A percentile compares a stretch with the other conserved stretches of the same genome.
These are phyloP conservation scores for Gracilaria caudata DNA, from an alignment of 23 red algal species.

Conservation along the genomic window DNA sequence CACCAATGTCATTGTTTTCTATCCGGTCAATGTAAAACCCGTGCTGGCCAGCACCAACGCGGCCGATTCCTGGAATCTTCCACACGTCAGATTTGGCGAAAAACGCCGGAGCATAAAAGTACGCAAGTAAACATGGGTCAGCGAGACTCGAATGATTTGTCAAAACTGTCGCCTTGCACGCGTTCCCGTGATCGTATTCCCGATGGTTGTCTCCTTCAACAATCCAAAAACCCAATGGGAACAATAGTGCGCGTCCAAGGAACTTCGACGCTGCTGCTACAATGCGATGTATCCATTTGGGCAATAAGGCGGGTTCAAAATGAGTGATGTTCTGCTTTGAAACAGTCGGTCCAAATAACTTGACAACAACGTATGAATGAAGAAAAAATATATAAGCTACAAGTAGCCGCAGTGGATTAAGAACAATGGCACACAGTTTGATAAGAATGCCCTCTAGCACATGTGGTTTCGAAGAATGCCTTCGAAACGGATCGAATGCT, in stretches of 20 bases:
- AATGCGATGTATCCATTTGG: slow-evolving; percentile 54
- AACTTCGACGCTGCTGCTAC: slow-evolving; percentile 36
- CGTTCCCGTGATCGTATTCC: slow-evolving; percentile 64
- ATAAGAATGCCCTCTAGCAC: background rate
- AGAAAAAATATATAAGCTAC: slow-evolving; percentile 31
- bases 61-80: slow-evolving; percentile 74
- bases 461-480: slow-evolving; percentile 7
- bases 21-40: slow-evolving; percentile 78
- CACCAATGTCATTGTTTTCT: slow-evolving; percentile 18
- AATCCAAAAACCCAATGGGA: slow-evolving; percentile 83
- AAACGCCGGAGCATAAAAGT: slow-evolving; percentile 80
- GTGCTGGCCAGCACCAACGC: slow-evolving; percentile 70
- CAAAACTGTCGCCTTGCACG: slow-evolving; percentile 57
- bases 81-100: slow-evolving; percentile 82
- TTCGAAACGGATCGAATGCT: slow-evolving; percentile 65
- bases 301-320: slow-evolving; percentile 40
- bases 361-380: slow-evolving; percentile 53
- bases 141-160: slow-evolving; percentile 80
- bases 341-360: slow-evolving; percentile 65
- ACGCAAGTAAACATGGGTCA: slow-evolving; percentile 75
- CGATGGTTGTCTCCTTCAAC: slow-evolving; percentile 54
- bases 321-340: slow-evolving; percentile 15
- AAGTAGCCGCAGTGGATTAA: slow-evolving; percentile 68
- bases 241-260: slow-evolving; percentile 61
- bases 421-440: slow-evolving; percentile 41